phyloP scores from a whole-genome alignment of 768 basidiomycete species.

The Strobilomyces dryophilus region DNA sequence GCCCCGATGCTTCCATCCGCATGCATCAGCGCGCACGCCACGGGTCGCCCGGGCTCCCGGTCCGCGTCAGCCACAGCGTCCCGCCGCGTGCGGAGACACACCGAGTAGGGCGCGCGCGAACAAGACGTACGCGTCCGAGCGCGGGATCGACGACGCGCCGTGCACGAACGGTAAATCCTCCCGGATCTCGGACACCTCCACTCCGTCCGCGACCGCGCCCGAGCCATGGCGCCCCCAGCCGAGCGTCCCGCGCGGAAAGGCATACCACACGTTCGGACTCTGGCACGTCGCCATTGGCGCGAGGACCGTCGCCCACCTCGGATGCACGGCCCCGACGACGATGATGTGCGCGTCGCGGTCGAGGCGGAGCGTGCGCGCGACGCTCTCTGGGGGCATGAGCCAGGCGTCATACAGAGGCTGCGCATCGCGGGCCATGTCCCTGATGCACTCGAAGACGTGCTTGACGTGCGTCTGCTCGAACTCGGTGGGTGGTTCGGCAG shows the following conservation, averaged over 20 bases:
- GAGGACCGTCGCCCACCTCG: slow-evolving; percentile 12
- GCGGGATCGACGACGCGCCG: slow-evolving; percentile 8
- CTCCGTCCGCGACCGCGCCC: not conserved
- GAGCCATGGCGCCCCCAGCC: not conserved
- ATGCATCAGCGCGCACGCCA: slow-evolving; percentile 18
- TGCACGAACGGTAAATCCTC: slow-evolving; percentile 13
- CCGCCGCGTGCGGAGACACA: slow-evolving; percentile 16
- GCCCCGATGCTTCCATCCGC: slow-evolving; percentile 19
- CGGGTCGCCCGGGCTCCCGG: not conserved
- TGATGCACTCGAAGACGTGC: slow-evolving; percentile 11
- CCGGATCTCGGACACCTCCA: slow-evolving; percentile 7
- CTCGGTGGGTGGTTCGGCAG: not conserved
- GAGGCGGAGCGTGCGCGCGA: not conserved
- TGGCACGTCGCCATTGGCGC: slow-evolving; percentile 4
- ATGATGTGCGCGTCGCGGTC: slow-evolving; percentile 12
- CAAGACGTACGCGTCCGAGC: slow-evolving; percentile 17
- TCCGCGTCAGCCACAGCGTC: not conserved
- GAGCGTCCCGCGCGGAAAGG: not conserved
- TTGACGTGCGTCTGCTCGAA: slow-evolving; percentile 13
- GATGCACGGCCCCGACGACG: slow-evolving; percentile 1
- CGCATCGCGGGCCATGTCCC: not conserved
- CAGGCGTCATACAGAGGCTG: slow-evolving; percentile 7
- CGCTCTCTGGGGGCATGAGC: not conserved
- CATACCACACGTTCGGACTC: not conserved
- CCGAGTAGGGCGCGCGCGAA: slow-evolving; percentile 18